Conservation (phyloP, 2,329 filamentous ascomycete species). For the Xylaria digitata region DNA sequence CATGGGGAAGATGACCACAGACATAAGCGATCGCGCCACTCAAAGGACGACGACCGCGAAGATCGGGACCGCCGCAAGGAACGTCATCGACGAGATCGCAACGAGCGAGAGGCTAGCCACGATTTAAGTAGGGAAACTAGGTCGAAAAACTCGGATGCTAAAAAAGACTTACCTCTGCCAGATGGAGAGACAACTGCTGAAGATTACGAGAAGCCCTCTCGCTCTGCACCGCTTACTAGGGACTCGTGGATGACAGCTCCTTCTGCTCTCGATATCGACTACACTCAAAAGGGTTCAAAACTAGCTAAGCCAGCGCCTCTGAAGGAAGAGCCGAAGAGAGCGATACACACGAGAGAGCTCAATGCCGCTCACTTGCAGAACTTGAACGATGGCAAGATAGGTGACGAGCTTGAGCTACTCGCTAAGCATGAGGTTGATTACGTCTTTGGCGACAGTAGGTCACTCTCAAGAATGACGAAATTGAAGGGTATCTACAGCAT, state of each 20-base stretch:
- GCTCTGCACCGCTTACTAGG: slow-evolving; percentile 64
- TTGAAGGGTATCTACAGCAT: slow-evolving; percentile 85
- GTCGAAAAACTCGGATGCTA: slow-evolving; percentile 59
- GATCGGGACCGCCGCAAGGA: slow-evolving; percentile 60
- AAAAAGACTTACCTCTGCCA: slow-evolving; percentile 63
- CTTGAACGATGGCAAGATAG: slow-evolving; percentile 66
- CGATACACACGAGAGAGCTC: slow-evolving; percentile 82
- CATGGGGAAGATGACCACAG: slow-evolving; percentile 65
- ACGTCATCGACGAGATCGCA: slow-evolving; percentile 42
- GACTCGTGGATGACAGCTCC: slow-evolving; percentile 97
- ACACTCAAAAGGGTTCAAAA: slow-evolving; percentile 71
- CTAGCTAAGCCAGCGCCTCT: slow-evolving; percentile 64
- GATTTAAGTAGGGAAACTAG: slow-evolving; percentile 52
- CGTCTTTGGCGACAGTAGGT: slow-evolving; percentile 87
- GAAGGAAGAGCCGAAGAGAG: slow-evolving; percentile 72
- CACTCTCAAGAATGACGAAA: slow-evolving; percentile 96
- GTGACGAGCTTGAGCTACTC: slow-evolving; percentile 65
- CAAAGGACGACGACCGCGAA: slow-evolving; percentile 53
- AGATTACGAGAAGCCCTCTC: slow-evolving; percentile 43
- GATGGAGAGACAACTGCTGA: slow-evolving; percentile 59
- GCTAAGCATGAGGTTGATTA: slow-evolving; percentile 77
- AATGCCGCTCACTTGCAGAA: slow-evolving; percentile 75
- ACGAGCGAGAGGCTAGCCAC: slow-evolving; percentile 48
- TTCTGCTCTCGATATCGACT: slow-evolving; percentile 84
- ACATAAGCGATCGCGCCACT: slow-evolving; percentile 73